Percentiles rank a stretch among this genome's conserved stretches.
These are phyloP conservation scores for Coniella lustricola DNA, from an alignment of 2,329 filamentous ascomycete genomes.

Conservation along the genomic window DNA sequence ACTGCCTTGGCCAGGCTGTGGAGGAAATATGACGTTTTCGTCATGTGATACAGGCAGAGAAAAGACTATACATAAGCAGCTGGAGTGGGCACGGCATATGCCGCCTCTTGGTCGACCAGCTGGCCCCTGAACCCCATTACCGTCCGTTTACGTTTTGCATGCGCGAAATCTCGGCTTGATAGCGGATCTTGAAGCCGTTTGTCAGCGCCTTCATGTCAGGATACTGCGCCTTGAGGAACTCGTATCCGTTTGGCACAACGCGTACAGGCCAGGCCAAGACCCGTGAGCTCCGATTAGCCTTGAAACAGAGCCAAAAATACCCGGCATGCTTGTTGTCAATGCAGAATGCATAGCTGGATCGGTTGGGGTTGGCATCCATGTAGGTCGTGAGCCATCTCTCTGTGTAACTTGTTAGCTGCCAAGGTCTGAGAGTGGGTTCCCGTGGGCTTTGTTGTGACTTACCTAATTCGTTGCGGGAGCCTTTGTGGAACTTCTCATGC, in stretches of 20 bases:
- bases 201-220: constrained; percentile 92
- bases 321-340: constrained; percentile 86
- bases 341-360: constrained; percentile 93
- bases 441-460: no score
- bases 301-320: constrained; percentile 95
- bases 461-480: constrained; percentile 77
- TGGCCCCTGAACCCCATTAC: background rate
- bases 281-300: constrained; percentile 68
- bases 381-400: constrained; percentile 96
- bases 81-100: background rate
- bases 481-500: constrained; percentile 87
- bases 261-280: constrained; percentile 80
- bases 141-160: constrained; percentile 32
- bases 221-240: constrained; percentile 81
- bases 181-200: constrained; percentile 92
- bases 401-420: constrained; percentile 33
- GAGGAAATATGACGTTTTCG: no score
- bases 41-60: no score
- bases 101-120: background rate
- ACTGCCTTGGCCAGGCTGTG: no score
- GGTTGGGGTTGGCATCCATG: constrained; percentile 89
- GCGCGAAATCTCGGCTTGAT: constrained; percentile 58
- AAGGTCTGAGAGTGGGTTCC: no score
- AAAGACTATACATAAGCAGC: no score
- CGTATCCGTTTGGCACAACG: constrained; percentile 86